These are phyloP conservation scores for Immersiella caudata DNA, from an alignment of 495 filamentous ascomycete species.

Conservation along the genomic window DNA sequence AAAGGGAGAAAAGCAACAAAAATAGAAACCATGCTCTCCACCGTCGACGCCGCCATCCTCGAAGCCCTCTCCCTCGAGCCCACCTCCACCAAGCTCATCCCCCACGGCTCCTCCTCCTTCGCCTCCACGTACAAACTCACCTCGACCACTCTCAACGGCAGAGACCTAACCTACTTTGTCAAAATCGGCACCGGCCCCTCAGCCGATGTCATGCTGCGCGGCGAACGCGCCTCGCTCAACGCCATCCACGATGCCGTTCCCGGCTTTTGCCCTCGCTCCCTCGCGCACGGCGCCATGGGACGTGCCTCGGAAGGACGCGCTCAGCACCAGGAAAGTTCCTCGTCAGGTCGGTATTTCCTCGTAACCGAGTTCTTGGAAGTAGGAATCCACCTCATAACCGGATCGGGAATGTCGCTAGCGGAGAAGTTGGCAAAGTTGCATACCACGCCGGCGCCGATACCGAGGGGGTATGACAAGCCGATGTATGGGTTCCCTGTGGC, in stretches of 20 bases:
- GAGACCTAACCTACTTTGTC: constrained; percentile 71
- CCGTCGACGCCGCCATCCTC: constrained; percentile 61
- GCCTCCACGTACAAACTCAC: constrained; percentile 69
- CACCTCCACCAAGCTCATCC: constrained; percentile 57
- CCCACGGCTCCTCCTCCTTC: constrained; percentile 74
- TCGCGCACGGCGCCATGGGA: constrained; percentile 67
- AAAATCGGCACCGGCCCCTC: constrained; percentile 70
- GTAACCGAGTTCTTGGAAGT: constrained; percentile 82
- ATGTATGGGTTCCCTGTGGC: constrained; percentile 81
- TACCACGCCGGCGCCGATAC: constrained; percentile 69
- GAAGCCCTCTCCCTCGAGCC: constrained; percentile 68
- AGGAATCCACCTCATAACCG: constrained; percentile 37
- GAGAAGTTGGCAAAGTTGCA: constrained; percentile 79
- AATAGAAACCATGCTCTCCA: background rate
- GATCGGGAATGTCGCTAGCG: constrained; percentile 61
- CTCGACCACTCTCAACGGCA: constrained; percentile 50
- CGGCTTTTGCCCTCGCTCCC: constrained; percentile 70
- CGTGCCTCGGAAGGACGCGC: constrained; percentile 49
- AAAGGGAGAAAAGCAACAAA: background rate
- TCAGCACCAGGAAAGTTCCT: background rate
- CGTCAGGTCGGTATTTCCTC: constrained; percentile 55
- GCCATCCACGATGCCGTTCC: constrained; percentile 73
- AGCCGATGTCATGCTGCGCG: constrained; percentile 75
- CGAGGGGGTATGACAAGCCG: constrained; percentile 58
- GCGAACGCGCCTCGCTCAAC: constrained; percentile 73